Evolutionary conservation across 208 protist genomes (phyloP), one percentile per base, ranked within the genome.

Genomic region (Herpetomonas tarakana): DNA sequence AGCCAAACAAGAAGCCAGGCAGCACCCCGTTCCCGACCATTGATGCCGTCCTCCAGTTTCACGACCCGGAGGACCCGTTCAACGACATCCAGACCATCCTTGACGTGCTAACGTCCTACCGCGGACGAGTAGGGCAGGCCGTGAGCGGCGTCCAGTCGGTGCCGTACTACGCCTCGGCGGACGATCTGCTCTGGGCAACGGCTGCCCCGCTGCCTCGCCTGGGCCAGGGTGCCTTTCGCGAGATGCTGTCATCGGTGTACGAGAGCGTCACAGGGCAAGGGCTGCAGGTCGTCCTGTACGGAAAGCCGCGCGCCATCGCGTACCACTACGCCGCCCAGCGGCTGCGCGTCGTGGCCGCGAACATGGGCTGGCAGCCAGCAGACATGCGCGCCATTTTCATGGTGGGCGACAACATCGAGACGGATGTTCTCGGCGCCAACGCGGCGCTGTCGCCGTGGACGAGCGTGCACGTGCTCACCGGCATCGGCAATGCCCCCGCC

Each of bases 381-480:
- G 28, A 44, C 24, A 39, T 93, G 14, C 81, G 79, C 3, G 35
- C 76, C 28, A 91, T 92, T 38, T 92, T 92, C 50, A 93, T 96
- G 89, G 71, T 96, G 12, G 89, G 89, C 21, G 89, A 96, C 68
- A 93, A 91, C 66, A 63, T 86, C 19, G 89, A 96, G 19, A 93
- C 71, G 4, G 89, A 93, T 54, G 82, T 96, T 52, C 39, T 89
- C 19, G 89, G 89, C 22, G 89, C 89, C 2, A 96, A 96, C 47
- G 89, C 89, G 3, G 76, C 76, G 6, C 79, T 77, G 16, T 80
- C 79, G 0, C 50, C 73, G 24, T 93, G 86, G 82, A 80, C 67
- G 6, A 91, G 80, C n/a, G 83, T 92, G 28, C 86, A 92, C 50
- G 86, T 95, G 0, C 77, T 92, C 22, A 82, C 81, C 14, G 89